phyloP scores from a whole-genome alignment of 2,329 filamentous ascomycete genomes.

The Samsoniella hepiali region DNA sequence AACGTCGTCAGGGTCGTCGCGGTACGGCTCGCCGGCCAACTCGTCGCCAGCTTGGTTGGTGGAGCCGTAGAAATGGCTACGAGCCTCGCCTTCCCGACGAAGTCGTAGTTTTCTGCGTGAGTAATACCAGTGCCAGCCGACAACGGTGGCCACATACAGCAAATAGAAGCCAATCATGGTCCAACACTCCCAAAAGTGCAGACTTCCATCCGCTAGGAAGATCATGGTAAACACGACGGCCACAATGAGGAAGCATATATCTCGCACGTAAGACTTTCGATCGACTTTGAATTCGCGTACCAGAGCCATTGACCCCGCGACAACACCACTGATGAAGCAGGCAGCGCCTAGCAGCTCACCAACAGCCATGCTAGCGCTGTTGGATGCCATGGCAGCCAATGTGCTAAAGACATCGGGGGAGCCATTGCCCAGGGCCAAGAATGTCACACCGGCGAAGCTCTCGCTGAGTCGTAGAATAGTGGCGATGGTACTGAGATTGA shows the following conservation, averaged over 20 bases:
- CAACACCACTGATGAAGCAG: slow-evolving; percentile 92
- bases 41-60: slow-evolving; percentile 51
- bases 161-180: slow-evolving; percentile 88
- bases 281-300: slow-evolving; percentile 94
- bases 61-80: slow-evolving; percentile 65
- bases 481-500: slow-evolving; percentile 92
- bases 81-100: slow-evolving; percentile 66
- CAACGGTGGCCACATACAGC: slow-evolving; percentile 85
- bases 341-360: slow-evolving; percentile 94
- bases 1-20: slow-evolving; percentile 50
- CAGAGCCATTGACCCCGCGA: slow-evolving; percentile 94
- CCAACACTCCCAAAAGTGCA: slow-evolving; percentile 85
- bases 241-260: slow-evolving; percentile 87
- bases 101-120: slow-evolving; percentile 58
- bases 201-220: slow-evolving; percentile 78
- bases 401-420: slow-evolving; percentile 98
- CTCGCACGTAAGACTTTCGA: slow-evolving; percentile 82
- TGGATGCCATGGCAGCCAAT: slow-evolving; percentile 94
- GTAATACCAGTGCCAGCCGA: slow-evolving; percentile 87
- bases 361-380: slow-evolving; percentile 94
- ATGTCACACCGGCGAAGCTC: slow-evolving; percentile 92
- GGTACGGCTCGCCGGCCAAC: slow-evolving; percentile 57
- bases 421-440: slow-evolving; percentile 94
- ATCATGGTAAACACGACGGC: slow-evolving; percentile 83
- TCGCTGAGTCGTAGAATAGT: slow-evolving; percentile 88